These are phyloP conservation scores for Isoetes taiwanensis DNA, from an alignment of 75 land plant genomes.

Conservation along the genomic window DNA sequence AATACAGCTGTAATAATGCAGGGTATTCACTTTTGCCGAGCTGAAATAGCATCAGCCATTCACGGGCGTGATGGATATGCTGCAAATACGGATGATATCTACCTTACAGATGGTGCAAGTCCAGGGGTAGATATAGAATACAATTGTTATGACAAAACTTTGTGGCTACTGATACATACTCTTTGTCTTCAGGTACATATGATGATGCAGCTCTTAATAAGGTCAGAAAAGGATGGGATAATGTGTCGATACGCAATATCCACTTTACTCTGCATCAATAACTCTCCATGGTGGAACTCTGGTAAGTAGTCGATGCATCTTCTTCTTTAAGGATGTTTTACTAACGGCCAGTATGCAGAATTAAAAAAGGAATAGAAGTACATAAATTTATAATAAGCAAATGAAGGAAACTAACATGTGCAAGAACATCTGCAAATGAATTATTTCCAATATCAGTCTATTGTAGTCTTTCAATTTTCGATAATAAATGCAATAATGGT, in stretches of 20 bases:
- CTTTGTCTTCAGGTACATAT: slow-evolving; percentile 63
- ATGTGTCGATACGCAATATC: slow-evolving; percentile 98
- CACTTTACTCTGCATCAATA: slow-evolving; percentile 96
- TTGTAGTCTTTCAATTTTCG: neutral
- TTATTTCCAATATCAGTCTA: no score
- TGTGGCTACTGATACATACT: neutral
- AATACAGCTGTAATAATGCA: no score
- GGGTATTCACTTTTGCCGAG: slow-evolving; percentile 89
- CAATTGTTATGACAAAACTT: neutral
- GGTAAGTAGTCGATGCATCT: no score
- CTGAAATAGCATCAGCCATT: slow-evolving; percentile 87
- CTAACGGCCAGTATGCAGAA: no score
- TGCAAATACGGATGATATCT: slow-evolving; percentile 69
- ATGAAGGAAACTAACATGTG: no score
- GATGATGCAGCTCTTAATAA: slow-evolving; percentile 89
- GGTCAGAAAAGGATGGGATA: slow-evolving; percentile 86
- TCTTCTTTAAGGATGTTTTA: no score
- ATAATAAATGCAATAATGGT: neutral
- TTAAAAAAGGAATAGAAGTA: no score
- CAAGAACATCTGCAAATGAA: no score
- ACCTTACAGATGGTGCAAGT: slow-evolving; percentile 95
- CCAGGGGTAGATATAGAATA: slow-evolving; percentile 40
- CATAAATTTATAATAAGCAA: no score
- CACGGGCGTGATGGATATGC: slow-evolving; percentile 91
- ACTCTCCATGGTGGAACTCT: slow-evolving; percentile 90